phyloP scores from a whole-genome alignment of 768 basidiomycete genomes.

The Clitopilus hobsonii region DNA sequence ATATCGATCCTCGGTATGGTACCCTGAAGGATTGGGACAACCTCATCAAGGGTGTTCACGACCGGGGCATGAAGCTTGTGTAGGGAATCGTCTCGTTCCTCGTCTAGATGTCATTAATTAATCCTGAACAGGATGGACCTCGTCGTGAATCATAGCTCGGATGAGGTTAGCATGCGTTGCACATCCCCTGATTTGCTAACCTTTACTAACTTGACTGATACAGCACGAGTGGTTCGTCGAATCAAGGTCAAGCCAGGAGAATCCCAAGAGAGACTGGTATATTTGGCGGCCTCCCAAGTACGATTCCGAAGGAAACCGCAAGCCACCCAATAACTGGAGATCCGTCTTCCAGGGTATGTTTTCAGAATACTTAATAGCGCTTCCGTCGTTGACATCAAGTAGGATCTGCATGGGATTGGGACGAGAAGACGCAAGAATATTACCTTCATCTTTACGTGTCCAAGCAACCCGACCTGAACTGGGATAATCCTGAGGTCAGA shows the following conservation, averaged over 20 bases:
- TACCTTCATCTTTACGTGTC: constrained; percentile 65
- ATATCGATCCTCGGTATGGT: constrained; percentile 62
- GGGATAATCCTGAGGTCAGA: constrained; percentile 63
- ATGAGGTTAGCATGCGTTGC: constrained; percentile 38
- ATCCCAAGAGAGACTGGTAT: constrained; percentile 73
- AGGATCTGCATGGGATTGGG: constrained; percentile 72
- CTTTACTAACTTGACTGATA: background rate
- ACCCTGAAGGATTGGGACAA: constrained; percentile 57
- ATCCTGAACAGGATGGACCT: constrained; percentile 62
- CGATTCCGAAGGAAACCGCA: constrained; percentile 45
- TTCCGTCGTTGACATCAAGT: background rate
- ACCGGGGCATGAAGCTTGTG: constrained; percentile 69
- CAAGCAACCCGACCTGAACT: constrained; percentile 75
- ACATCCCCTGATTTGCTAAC: background rate
- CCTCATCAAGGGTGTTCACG: constrained; percentile 48
- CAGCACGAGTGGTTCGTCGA: constrained; percentile 72
- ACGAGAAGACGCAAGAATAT: constrained; percentile 60
- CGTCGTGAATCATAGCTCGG: constrained; percentile 71
- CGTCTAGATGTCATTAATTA: background rate
- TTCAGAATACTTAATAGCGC: background rate
- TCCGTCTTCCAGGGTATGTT: constrained; percentile 55
- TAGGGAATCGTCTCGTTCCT: constrained; percentile 20
- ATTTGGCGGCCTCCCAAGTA: constrained; percentile 62
- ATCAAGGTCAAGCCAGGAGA: constrained; percentile 43
- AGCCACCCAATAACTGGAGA: constrained; percentile 73